Conservation (phyloP, 73 alveolate genomes). For the Paramecium pentaurelia region DNA sequence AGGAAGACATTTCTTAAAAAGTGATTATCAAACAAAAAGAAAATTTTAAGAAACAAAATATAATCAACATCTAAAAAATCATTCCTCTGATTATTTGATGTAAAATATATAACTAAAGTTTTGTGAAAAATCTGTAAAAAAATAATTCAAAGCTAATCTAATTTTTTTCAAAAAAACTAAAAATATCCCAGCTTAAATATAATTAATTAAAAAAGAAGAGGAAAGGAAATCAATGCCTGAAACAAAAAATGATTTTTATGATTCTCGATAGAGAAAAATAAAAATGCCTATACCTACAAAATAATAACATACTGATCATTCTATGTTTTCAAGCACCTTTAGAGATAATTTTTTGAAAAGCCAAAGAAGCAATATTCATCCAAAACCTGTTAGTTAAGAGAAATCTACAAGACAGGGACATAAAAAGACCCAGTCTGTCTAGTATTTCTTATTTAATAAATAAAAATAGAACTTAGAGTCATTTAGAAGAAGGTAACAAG, state of each 20-base stretch:
- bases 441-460: background rate
- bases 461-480: background rate
- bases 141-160: constrained; percentile 7
- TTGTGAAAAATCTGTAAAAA: background rate
- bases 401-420: background rate
- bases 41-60: background rate
- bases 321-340: background rate
- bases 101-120: constrained; percentile 8
- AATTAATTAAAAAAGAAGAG: background rate
- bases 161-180: background rate
- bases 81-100: background rate
- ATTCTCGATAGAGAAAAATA: background rate
- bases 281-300: background rate
- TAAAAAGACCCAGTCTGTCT: constrained; percentile 18
- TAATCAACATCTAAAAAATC: background rate
- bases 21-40: constrained; percentile 9
- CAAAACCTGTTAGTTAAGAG: background rate
- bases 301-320: background rate
- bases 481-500: background rate
- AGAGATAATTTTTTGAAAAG: background rate
- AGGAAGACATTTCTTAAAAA: background rate
- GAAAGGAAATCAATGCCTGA: background rate
- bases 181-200: constrained; percentile 1
- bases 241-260: background rate
- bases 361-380: constrained; percentile 9